phyloP scores from a whole-genome alignment of 306 rosid species.

The Cucumis hystrix region DNA sequence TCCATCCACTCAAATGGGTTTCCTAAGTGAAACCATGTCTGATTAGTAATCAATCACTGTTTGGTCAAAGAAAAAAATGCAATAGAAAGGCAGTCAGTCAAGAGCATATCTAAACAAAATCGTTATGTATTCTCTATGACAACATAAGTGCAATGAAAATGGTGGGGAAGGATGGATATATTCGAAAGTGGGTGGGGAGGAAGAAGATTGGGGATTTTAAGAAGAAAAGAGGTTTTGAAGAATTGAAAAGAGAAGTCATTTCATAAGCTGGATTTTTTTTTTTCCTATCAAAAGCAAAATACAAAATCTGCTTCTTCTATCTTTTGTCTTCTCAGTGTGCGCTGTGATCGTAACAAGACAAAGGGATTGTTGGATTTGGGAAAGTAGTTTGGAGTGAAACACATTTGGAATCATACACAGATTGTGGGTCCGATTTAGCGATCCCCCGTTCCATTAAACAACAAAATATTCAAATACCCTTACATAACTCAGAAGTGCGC shows the following conservation, averaged over 20 bases:
- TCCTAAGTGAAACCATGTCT: not conserved
- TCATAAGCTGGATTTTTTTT: not conserved
- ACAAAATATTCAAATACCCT: not conserved
- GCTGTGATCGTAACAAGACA: not conserved
- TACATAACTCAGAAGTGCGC: not conserved
- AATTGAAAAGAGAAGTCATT: not conserved
- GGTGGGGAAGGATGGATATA: not conserved
- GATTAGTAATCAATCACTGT: not conserved
- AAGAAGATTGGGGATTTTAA: not conserved
- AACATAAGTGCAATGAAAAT: not conserved
- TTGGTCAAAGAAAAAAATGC: not conserved
- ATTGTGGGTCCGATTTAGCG: not conserved
- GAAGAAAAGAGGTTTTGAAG: not conserved
- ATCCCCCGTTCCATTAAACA: not conserved
- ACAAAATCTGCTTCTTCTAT: not conserved
- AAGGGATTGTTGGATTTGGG: not conserved
- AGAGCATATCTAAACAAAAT: not conserved
- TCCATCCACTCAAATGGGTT: not conserved
- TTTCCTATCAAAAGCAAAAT: not conserved
- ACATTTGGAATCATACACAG: not conserved
- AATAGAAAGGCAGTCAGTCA: not conserved
- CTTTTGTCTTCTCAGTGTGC: not conserved
- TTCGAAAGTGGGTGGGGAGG: constrained; percentile 7
- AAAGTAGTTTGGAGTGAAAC: not conserved
- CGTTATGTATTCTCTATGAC: not conserved